A percentile compares a stretch with the other conserved stretches of the same genome.
phyloP scores from a whole-genome alignment of 345 rosid species.

The Mercurialis annua region DNA sequence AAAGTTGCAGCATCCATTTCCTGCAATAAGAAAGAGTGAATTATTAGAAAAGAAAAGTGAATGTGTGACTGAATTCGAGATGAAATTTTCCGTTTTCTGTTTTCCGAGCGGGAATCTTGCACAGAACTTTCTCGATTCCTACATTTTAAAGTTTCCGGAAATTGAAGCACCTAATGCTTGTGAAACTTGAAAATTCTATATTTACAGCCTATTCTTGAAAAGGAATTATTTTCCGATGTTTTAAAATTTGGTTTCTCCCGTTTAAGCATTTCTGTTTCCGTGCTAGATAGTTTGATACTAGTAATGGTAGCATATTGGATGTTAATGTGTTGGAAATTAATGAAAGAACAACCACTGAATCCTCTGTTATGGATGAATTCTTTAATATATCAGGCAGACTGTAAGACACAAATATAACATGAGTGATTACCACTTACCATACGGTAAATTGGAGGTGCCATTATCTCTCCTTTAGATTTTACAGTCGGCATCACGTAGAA shows the following conservation, averaged over 20 bases:
- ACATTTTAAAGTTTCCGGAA: no score
- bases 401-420: background rate
- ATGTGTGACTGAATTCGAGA: background rate
- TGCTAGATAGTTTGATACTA: no score
- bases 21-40: conserved; percentile 33
- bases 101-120: background rate
- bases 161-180: no score
- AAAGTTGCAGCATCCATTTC: conserved; percentile 88
- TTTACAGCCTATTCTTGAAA: no score
- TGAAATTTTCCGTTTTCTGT: background rate
- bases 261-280: no score
- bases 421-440: conserved; percentile 43
- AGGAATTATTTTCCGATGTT: no score
- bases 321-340: background rate
- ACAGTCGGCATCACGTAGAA: conserved; percentile 76
- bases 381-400: background rate
- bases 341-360: background rate
- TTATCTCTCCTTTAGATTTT: conserved; percentile 46
- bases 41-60: conserved; percentile 11
- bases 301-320: background rate
- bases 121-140: no score
- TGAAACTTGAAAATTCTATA: no score
- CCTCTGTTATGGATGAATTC: background rate
- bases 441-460: conserved; percentile 72
- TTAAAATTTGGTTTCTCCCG: no score